Evolutionary conservation across 495 filamentous ascomycete species (phyloP).

Genomic region (Durotheca rogersii): DNA sequence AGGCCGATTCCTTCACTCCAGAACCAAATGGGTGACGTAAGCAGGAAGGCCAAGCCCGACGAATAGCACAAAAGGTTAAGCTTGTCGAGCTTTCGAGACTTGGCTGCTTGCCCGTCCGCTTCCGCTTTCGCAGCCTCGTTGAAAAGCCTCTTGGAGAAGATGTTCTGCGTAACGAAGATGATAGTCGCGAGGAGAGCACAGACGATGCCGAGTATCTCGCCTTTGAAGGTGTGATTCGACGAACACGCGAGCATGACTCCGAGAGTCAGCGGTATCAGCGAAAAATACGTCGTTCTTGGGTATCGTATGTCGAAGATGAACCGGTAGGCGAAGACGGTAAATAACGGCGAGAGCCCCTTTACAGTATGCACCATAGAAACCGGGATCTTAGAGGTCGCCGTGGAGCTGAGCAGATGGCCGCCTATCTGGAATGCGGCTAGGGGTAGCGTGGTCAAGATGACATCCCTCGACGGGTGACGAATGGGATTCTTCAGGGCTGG

Average conservation of each 20-base stretch:
- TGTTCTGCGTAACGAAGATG: conserved; percentile 98
- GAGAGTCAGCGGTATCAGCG: conserved; percentile 84
- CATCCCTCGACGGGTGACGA: conserved; percentile 74
- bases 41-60: conserved; percentile 81
- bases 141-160: conserved; percentile 98
- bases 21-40: conserved; percentile 93
- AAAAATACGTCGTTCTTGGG: conserved; percentile 84
- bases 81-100: conserved; percentile 83
- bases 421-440: conserved; percentile 90
- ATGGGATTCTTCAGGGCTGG: conserved; percentile 83
- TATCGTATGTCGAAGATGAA: conserved; percentile 86
- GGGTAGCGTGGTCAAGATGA: conserved; percentile 84
- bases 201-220: conserved; percentile 82
- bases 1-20: conserved; percentile 82
- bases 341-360: conserved; percentile 96
- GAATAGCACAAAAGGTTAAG: conserved; percentile 97
- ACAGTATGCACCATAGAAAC: conserved; percentile 98
- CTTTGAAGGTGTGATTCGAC: conserved; percentile 69
- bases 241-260: conserved; percentile 96
- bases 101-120: conserved; percentile 59
- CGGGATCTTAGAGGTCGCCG: conserved; percentile 89
- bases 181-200: conserved; percentile 84
- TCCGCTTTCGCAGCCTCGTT: conserved; percentile 86
- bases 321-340: conserved; percentile 93
- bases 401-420: conserved; percentile 90